Percentiles rank a stretch among this genome's conserved stretches.
Evolutionary conservation across 441 rosid genomes (phyloP).

Genomic region (Erysimum cheiri): DNA sequence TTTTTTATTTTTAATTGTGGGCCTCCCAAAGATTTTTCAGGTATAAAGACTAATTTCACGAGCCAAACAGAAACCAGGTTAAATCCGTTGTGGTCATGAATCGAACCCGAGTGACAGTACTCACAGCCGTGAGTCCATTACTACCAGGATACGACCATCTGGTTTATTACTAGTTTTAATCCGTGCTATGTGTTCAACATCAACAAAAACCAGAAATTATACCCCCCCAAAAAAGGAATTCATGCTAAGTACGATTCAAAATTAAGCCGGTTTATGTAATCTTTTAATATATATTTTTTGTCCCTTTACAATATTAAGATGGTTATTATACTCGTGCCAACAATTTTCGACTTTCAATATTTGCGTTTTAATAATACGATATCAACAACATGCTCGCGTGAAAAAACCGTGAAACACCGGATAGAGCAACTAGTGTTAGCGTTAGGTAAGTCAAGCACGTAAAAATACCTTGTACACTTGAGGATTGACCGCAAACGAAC

Average conservation of each 20-base stretch:
- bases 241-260: background rate
- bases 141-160: too few species aligned
- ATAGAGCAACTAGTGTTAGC: background rate
- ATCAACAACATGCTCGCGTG: constrained; percentile 1
- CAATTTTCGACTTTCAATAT: background rate
- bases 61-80: too few species aligned
- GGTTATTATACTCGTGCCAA: background rate
- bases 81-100: too few species aligned
- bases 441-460: background rate
- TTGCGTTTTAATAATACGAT: background rate
- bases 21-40: too few species aligned
- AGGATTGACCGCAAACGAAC: background rate
- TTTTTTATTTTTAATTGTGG: too few species aligned
- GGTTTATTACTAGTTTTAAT: too few species aligned
- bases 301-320: too few species aligned
- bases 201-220: background rate
- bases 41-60: too few species aligned
- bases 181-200: background rate
- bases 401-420: background rate
- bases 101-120: too few species aligned
- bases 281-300: too few species aligned
- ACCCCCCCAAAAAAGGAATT: background rate
- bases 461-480: background rate
- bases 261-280: too few species aligned
- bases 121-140: too few species aligned